Percentiles rank a stretch among this genome's conserved stretches.
These are phyloP conservation scores for Chlorophyllum brunneum DNA, from an alignment of 768 basidiomycete genomes.

Conservation along the genomic window DNA sequence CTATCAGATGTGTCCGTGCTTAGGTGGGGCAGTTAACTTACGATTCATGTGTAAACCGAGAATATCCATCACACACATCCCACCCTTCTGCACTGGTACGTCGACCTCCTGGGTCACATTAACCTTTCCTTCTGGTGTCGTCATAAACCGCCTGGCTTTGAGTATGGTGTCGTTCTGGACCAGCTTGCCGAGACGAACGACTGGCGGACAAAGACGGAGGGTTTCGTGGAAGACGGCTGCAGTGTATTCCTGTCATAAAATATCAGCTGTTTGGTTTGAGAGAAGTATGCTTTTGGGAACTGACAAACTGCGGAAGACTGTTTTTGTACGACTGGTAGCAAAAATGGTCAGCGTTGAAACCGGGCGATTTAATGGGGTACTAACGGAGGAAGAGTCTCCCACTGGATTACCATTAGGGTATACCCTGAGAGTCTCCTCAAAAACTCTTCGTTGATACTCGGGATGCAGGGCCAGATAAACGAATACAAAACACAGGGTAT, in stretches of 20 bases:
- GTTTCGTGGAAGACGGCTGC: conserved; percentile 42
- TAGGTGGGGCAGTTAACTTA: conserved; percentile 19
- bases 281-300: not conserved
- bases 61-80: conserved; percentile 36
- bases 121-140: conserved; percentile 20
- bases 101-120: conserved; percentile 24
- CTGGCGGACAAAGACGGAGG: conserved; percentile 38
- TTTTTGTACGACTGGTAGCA: conserved; percentile 1
- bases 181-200: conserved; percentile 30
- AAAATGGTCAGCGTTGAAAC: not conserved
- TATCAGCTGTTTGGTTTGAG: not conserved
- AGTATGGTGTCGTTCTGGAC: conserved; percentile 32
- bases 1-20: not conserved
- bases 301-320: conserved; percentile 5
- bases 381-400: conserved; percentile 23
- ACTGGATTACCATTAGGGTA: conserved; percentile 36
- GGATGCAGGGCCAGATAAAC: conserved; percentile 46
- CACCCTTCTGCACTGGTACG: conserved; percentile 36
- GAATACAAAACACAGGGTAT: conserved; percentile 40
- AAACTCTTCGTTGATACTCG: conserved; percentile 42
- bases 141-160: conserved; percentile 29
- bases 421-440: conserved; percentile 33
- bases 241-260: conserved; percentile 34
- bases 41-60: conserved; percentile 42
- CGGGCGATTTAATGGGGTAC: conserved; percentile 1